These are phyloP conservation scores for Terana coerulea DNA, from an alignment of 768 basidiomycete species.

Conservation along the genomic window DNA sequence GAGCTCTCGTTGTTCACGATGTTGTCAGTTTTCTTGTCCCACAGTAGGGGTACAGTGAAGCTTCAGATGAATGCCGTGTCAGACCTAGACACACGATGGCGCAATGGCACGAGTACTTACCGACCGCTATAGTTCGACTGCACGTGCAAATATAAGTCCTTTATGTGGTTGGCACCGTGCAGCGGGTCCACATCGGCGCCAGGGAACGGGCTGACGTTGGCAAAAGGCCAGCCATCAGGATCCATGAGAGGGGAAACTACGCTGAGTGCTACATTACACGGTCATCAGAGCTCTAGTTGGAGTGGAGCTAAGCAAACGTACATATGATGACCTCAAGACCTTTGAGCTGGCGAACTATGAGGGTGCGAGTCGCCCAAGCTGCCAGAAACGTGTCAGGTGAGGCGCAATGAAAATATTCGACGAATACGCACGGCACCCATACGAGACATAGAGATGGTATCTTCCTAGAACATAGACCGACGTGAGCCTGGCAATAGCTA, in stretches of 20 bases:
- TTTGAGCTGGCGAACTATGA: slow-evolving; percentile 89
- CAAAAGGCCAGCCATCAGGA: slow-evolving; percentile 85
- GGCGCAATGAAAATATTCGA: neutral
- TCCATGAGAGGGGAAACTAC: slow-evolving; percentile 88
- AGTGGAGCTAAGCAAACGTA: slow-evolving; percentile 33
- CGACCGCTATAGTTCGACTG: slow-evolving; percentile 70
- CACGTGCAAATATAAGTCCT: slow-evolving; percentile 80
- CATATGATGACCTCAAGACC: slow-evolving; percentile 83
- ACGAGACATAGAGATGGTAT: slow-evolving; percentile 89
- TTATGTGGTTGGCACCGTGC: slow-evolving; percentile 63
- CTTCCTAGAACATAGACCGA: slow-evolving; percentile 49
- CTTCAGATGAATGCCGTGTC: slow-evolving; percentile 19
- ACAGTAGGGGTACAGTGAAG: slow-evolving; percentile 87
- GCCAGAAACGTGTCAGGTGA: neutral
- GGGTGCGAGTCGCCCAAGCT: slow-evolving; percentile 93
- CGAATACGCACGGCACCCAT: slow-evolving; percentile 68
- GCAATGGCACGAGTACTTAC: slow-evolving; percentile 19
- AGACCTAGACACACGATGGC: neutral
- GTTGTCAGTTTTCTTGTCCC: slow-evolving; percentile 84
- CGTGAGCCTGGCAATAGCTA: neutral
- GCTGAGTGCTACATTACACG: slow-evolving; percentile 21
- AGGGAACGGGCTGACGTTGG: slow-evolving; percentile 59
- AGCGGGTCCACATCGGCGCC: slow-evolving; percentile 75
- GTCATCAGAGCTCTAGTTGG: neutral
- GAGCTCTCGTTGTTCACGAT: slow-evolving; percentile 96